Base-by-base conservation (phyloP, 768 basidiomycete genomes). In the Lactarius akahatsu region DNA sequence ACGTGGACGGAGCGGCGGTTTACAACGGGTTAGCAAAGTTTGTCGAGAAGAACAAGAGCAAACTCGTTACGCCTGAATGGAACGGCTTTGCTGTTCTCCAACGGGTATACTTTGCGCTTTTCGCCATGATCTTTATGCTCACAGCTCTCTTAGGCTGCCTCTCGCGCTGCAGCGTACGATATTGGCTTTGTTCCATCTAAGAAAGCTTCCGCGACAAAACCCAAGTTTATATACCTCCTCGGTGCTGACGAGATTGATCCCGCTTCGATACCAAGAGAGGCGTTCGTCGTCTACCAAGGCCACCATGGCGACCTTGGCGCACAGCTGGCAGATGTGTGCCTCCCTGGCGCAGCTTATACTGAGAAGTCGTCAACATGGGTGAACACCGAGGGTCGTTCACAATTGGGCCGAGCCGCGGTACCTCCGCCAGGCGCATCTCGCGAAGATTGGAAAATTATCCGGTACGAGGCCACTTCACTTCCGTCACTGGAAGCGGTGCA, bases 271-370 rank as follows among this genome's bases (percentile, higher is more conserved):
- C 96, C 97, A 36, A 80, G 85, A 64, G 86, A 94, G 72, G 94
- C 96, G 3, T 98, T 98, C 73, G 96, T 98, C 56, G 96, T 99
- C 16, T 99, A 99, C 77, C 97, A 98, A 74, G 97, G 97, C 41
- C 96, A 98, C 76, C 97, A 99, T 74, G 97, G 97, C 72, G 97
- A 99, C 76, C 81, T 93, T 62, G 96, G 97, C 41, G 97, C 97
- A 3, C 92, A 94, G 72, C 87, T 95, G 28, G 97, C 97, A n/a
- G 97, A 99, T 74, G 94, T 98, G 65, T 93, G 92, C 76, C 80
- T 98, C 20, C 97, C 97, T 18, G 93, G 85, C 9, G 85, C 90
- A 18, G 97, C 97, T 3, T 98, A 97, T 79, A 98, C 96, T 2
- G 97, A 98, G 80, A 91, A 91, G 76, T 81, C 85, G 9, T 82